Conservation (phyloP, 2,329 filamentous ascomycete species). For the Aurifilum marmelostoma region DNA sequence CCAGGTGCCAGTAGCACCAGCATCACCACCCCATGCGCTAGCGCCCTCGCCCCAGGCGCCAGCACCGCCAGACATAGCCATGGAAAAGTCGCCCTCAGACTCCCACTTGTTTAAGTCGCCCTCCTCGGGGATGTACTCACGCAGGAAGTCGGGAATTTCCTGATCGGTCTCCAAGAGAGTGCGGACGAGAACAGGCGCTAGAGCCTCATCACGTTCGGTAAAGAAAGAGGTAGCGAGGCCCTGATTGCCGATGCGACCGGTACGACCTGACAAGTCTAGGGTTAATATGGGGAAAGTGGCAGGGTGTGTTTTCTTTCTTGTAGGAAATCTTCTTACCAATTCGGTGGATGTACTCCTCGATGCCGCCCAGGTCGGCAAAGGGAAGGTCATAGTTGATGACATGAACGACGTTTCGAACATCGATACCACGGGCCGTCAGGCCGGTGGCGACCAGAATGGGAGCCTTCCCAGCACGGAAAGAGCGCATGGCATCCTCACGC, state of each 20-base stretch:
- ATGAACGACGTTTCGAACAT: constrained; percentile 84
- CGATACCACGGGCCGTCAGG: constrained; percentile 84
- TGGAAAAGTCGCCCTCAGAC: constrained; percentile 44
- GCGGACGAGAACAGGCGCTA: constrained; percentile 77
- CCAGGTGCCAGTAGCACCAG: constrained; percentile 32
- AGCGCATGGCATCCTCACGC: constrained; percentile 87
- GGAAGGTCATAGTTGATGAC: constrained; percentile 95
- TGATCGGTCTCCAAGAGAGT: constrained; percentile 81
- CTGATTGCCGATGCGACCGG: constrained; percentile 86
- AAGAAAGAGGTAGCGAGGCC: constrained; percentile 90
- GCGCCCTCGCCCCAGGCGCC: constrained; percentile 32
- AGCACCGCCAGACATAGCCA: constrained; percentile 24
- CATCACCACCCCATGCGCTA: constrained; percentile 27
- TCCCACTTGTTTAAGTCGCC: constrained; percentile 54
- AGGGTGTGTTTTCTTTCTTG: not conserved
- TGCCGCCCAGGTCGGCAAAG: constrained; percentile 74
- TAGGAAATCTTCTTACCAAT: constrained; percentile 66
- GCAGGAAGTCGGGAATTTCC: constrained; percentile 79
- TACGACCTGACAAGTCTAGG: constrained; percentile 67
- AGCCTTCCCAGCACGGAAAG: constrained; percentile 74
- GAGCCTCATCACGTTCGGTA: constrained; percentile 72
- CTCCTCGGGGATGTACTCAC: constrained; percentile 63
- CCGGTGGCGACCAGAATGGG: constrained; percentile 88
- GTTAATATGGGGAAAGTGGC: constrained; percentile 7
- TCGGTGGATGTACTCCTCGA: constrained; percentile 90